A percentile compares a stretch with the other conserved stretches of the same genome.
Conservation (phyloP, 202 grass and related monocot genomes). For the Cymbopogon flexuosus region DNA sequence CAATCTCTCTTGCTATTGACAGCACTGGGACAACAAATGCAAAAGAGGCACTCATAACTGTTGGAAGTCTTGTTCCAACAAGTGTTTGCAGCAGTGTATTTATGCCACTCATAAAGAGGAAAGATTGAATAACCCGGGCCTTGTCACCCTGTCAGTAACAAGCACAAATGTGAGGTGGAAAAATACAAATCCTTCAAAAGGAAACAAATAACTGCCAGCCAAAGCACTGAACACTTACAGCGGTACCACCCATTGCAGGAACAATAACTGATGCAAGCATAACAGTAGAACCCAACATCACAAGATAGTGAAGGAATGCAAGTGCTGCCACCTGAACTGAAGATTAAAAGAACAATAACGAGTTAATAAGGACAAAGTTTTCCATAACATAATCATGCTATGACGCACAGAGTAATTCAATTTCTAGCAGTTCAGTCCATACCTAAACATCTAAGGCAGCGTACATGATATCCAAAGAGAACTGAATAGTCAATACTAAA, state of each 20-base stretch:
- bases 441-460: not conserved
- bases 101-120: constrained; percentile 87
- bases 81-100: constrained; percentile 93
- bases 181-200: not conserved
- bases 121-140: constrained; percentile 79
- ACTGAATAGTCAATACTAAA: not conserved
- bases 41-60: constrained; percentile 87
- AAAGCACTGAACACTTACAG: constrained; percentile 42
- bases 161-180: constrained; percentile 8
- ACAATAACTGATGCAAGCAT: constrained; percentile 75
- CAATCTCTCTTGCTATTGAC: constrained; percentile 64
- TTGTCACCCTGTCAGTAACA: constrained; percentile 64
- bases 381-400: constrained; percentile 13
- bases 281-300: constrained; percentile 88
- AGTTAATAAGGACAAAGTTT: constrained; percentile 24
- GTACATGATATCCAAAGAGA: not conserved
- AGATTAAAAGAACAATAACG: constrained; percentile 26
- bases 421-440: constrained; percentile 7
- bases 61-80: constrained; percentile 73
- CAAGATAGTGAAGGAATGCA: constrained; percentile 88
- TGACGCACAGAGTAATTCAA: not conserved
- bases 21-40: constrained; percentile 77
- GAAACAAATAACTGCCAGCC: constrained; percentile 5
- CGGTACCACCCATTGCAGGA: constrained; percentile 79
- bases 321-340: constrained; percentile 73